Percentiles rank a stretch among this genome's conserved stretches.
Conservation (phyloP, 345 rosid genomes). For the Syzygium grande region DNA sequence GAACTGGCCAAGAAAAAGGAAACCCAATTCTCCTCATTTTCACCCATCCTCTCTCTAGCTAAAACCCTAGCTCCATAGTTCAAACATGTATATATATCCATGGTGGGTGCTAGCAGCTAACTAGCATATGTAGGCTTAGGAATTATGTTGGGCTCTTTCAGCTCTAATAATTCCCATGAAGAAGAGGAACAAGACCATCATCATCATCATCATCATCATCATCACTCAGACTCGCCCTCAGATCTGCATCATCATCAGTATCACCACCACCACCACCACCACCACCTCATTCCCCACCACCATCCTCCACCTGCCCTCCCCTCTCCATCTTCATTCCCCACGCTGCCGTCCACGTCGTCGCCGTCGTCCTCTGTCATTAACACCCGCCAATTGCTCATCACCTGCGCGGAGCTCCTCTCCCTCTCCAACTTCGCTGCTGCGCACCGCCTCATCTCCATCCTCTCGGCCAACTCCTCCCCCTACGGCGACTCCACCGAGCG, state of each 20-base stretch:
- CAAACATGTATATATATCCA: neutral
- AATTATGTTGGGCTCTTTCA: conserved; percentile 7
- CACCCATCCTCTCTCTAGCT: neutral
- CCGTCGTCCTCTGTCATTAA: conserved; percentile 25
- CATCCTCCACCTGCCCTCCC: neutral
- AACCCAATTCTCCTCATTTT: neutral
- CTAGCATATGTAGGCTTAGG: neutral
- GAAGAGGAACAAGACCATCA: neutral
- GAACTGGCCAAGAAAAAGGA: neutral
- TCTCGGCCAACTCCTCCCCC: conserved; percentile 56
- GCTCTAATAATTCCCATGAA: conserved; percentile 1
- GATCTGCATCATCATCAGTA: conserved; percentile 20
- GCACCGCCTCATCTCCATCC: conserved; percentile 45
- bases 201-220: neutral
- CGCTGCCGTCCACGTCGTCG: conserved; percentile 6
- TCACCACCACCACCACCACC: conserved; percentile 9
- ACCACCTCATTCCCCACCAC: neutral
- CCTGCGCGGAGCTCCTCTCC: conserved; percentile 59
- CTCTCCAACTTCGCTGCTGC: conserved; percentile 73
- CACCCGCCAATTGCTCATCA: conserved; percentile 64
- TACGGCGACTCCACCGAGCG: conserved; percentile 77
- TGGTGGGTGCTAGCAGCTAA: neutral
- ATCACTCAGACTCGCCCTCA: conserved; percentile 4
- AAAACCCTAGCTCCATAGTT: neutral
- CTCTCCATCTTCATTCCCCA: neutral